Conservation (phyloP, 495 filamentous ascomycete species). For the Podospora tetraspora region DNA sequence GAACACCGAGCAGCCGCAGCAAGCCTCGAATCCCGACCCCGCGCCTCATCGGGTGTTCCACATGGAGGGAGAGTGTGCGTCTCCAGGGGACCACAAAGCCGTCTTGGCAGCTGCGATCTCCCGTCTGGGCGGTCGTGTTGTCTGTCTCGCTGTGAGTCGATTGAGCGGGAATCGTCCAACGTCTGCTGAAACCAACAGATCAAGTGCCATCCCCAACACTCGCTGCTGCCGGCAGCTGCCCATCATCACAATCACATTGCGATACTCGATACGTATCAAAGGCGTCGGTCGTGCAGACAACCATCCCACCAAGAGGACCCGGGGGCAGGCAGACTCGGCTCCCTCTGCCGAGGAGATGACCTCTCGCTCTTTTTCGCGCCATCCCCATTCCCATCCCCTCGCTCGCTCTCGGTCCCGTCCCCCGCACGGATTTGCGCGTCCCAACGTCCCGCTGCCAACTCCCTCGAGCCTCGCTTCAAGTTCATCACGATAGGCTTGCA, state of each 20-base stretch:
- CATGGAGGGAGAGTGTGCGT: background rate
- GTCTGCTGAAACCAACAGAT: conserved; percentile 10
- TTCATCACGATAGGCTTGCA: background rate
- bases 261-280: background rate
- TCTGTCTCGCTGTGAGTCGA: conserved; percentile 23
- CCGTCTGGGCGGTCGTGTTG: conserved; percentile 25
- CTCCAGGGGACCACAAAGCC: conserved; percentile 5
- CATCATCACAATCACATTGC: background rate
- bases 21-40: background rate
- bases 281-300: background rate
- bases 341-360: conserved; percentile 5
- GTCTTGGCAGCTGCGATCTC: conserved; percentile 28
- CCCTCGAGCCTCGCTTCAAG: background rate
- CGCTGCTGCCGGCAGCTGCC: background rate
- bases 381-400: background rate
- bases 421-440: background rate
- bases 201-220: conserved; percentile 3
- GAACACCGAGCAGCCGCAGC: background rate
- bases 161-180: conserved; percentile 4
- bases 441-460: background rate
- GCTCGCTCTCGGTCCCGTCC: background rate
- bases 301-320: background rate
- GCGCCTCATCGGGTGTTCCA: background rate
- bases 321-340: background rate
- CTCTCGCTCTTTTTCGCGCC: background rate